Percentiles rank a stretch among this genome's conserved stretches.
phyloP scores from a whole-genome alignment of 768 basidiomycete species.

The Rubroboletus satanas region DNA sequence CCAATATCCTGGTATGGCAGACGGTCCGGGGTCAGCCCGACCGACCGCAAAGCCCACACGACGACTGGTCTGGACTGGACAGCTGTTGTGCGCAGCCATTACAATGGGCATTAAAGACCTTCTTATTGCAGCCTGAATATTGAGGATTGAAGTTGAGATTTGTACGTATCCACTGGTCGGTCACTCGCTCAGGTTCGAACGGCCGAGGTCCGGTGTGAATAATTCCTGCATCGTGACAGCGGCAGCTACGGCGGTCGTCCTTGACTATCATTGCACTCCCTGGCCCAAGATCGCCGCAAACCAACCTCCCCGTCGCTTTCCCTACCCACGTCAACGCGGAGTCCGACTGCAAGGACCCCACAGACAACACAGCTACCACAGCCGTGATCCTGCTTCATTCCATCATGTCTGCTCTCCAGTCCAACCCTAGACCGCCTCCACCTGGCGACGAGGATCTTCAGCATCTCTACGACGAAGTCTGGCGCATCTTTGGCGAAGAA shows the following conservation, averaged over 20 bases:
- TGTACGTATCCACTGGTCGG: background rate
- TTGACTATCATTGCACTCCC: background rate
- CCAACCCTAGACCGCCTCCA: constrained; percentile 34
- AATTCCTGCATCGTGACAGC: background rate
- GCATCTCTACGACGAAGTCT: constrained; percentile 71
- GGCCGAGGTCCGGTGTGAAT: constrained; percentile 6
- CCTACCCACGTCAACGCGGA: background rate
- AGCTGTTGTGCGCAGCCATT: background rate
- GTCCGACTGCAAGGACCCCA: background rate
- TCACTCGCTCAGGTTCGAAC: background rate
- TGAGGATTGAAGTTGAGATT: too few species aligned
- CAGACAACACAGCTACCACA: background rate
- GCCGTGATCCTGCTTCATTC: constrained; percentile 8
- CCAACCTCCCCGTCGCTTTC: background rate
- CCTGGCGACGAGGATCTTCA: constrained; percentile 71
- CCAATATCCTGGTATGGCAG: background rate
- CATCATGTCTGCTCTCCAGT: constrained; percentile 37
- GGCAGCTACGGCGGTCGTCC: background rate
- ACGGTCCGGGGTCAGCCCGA: background rate
- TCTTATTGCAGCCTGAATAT: background rate
- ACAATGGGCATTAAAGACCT: too few species aligned
- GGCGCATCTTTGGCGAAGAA: constrained; percentile 61
- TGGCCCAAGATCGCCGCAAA: background rate
- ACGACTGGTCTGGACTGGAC: background rate
- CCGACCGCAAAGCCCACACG: background rate